These are phyloP conservation scores for Camellia lanceoleosa DNA, from an alignment of 148 eudicot species.

Conservation along the genomic window DNA sequence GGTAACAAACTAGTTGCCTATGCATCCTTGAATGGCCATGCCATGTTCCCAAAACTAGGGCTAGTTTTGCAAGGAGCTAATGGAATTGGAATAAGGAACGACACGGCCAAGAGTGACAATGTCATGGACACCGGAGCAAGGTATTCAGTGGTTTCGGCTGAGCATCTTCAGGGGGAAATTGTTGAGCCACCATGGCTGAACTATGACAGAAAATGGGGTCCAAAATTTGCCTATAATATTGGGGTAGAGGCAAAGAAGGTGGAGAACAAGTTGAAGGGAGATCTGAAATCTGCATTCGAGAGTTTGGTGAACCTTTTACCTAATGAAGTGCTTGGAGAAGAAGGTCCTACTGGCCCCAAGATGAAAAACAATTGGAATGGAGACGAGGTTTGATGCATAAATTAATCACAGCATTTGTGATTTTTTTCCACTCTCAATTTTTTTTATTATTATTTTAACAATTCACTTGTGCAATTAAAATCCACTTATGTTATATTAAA, in stretches of 20 bases:
- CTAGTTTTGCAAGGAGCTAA: conserved; percentile 30
- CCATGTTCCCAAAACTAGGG: conserved; percentile 30
- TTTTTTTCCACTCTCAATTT: neutral
- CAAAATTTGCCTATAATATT: conserved; percentile 23
- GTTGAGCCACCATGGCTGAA: conserved; percentile 37
- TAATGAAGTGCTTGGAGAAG: conserved; percentile 25
- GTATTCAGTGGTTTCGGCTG: conserved; percentile 27
- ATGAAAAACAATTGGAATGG: conserved; percentile 34
- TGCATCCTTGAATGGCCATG: conserved; percentile 37
- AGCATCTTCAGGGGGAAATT: conserved; percentile 13
- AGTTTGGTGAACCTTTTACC: conserved; percentile 18
- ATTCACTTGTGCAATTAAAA: no score
- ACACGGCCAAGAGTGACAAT: conserved; percentile 23
- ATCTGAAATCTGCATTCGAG: conserved; percentile 12
- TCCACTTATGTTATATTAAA: no score
- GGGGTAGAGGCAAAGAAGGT: conserved; percentile 24
- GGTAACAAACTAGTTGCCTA: conserved; percentile 30
- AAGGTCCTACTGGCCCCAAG: conserved; percentile 43
- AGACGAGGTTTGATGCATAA: conserved; percentile 26
- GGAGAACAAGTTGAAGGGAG: conserved; percentile 16
- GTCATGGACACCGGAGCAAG: conserved; percentile 26
- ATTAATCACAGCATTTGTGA: neutral
- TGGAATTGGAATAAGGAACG: conserved; percentile 38
- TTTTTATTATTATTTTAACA: no score
- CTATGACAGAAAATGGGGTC: conserved; percentile 39